Conservation (phyloP, 2,329 filamentous ascomycete genomes). For the Didymella exigua region DNA sequence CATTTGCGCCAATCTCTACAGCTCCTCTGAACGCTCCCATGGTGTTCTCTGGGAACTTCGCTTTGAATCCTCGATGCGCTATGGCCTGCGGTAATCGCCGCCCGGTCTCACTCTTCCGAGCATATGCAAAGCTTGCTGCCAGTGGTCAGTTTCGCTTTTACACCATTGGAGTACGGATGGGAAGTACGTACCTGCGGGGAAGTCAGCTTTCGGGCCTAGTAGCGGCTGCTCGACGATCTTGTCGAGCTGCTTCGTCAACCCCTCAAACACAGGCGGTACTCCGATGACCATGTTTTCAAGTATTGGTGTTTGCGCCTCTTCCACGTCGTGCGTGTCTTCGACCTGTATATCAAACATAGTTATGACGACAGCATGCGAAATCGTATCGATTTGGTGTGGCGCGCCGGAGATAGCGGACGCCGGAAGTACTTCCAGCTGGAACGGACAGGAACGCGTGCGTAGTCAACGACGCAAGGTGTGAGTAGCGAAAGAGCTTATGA, state of each 20-base stretch:
- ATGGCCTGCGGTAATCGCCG: constrained; percentile 69
- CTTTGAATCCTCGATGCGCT: constrained; percentile 80
- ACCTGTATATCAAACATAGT: constrained; percentile 23
- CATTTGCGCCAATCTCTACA: constrained; percentile 74
- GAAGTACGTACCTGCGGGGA: constrained; percentile 34
- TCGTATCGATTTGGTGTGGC: constrained; percentile 15
- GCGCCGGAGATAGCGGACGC: constrained; percentile 15
- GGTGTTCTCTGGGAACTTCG: constrained; percentile 81
- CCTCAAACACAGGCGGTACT: constrained; percentile 45
- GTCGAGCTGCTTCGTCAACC: constrained; percentile 41
- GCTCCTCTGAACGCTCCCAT: constrained; percentile 79
- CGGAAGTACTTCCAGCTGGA: constrained; percentile 3
- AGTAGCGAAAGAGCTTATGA: background rate
- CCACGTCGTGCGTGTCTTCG: constrained; percentile 32
- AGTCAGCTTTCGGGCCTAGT: constrained; percentile 38
- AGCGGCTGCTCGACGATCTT: constrained; percentile 45
- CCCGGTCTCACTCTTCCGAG: constrained; percentile 43
- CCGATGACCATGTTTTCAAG: constrained; percentile 47
- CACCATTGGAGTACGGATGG: background rate
- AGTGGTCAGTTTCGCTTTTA: constrained; percentile 20
- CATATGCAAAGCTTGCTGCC: constrained; percentile 45
- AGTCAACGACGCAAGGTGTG: background rate
- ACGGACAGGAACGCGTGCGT: constrained; percentile 8
- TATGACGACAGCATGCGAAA: constrained; percentile 21
- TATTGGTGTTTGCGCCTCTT: constrained; percentile 37